Conservation (phyloP, 2,329 filamentous ascomycete species). For the Talaromyces piceae region DNA sequence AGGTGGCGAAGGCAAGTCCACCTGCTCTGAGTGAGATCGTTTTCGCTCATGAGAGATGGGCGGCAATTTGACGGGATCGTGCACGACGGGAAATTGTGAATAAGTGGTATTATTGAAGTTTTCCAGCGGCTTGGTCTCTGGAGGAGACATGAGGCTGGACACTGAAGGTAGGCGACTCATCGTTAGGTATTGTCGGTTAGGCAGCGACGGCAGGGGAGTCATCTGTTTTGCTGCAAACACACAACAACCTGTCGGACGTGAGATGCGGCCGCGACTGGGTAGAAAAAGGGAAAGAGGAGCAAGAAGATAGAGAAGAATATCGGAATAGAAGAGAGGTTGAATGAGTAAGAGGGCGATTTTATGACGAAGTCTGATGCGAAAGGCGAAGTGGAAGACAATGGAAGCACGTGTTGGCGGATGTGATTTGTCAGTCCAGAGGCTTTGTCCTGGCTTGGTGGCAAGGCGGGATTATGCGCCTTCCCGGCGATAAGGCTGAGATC, state of each 20-base stretch:
- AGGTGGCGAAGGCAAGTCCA: conserved; percentile 40
- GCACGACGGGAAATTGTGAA: conserved; percentile 22
- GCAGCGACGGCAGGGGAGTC: conserved; percentile 10
- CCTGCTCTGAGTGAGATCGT: conserved; percentile 32
- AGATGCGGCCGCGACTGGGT: neutral
- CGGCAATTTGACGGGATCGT: conserved; percentile 29
- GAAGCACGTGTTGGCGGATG: conserved; percentile 16
- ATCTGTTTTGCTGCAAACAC: neutral
- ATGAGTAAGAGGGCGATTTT: conserved; percentile 10
- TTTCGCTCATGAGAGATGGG: conserved; percentile 36
- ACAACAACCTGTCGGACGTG: neutral
- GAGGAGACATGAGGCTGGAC: conserved; percentile 40
- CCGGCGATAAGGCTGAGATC: conserved; percentile 11
- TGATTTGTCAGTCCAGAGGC: conserved; percentile 18
- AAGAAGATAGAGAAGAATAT: neutral
- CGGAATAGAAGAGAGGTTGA: neutral
- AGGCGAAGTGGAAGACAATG: conserved; percentile 22
- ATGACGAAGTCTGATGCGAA: conserved; percentile 17
- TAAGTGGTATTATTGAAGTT: conserved; percentile 32
- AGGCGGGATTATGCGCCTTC: conserved; percentile 9
- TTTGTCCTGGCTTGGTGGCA: conserved; percentile 8
- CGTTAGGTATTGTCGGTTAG: conserved; percentile 14
- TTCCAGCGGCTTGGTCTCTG: conserved; percentile 45
- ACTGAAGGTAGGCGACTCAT: conserved; percentile 39
- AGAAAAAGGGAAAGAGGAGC: neutral